Base-by-base conservation (phyloP, 2,329 filamentous ascomycete genomes). In the Didymella segeticola region DNA sequence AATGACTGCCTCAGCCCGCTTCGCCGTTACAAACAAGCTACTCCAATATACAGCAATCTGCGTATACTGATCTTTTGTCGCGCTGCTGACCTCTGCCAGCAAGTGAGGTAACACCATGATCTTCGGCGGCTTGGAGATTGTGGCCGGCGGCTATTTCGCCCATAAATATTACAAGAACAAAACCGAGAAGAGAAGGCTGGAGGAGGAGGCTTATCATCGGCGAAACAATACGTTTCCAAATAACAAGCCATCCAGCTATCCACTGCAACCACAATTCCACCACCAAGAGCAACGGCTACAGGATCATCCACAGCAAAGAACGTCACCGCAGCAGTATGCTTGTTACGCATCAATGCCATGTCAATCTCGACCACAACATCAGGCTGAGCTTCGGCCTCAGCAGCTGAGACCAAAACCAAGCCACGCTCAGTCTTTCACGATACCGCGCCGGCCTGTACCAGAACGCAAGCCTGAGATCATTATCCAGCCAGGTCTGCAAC, bases 61-160 rank as follows among this genome's bases (percentile, higher is more conserved):
- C 37, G n/a, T 37, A 26, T 39, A 30, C 14, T 47, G 33, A 19
- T 10, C n/a, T 25, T 26, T n/a, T 25, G 15, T 41, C 19, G 23
- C 34, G 26, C 23, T 43, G 34, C 33, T 14, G 27, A 12, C 15
- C 27, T 43, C 23, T 27, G 22, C 15, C 33, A 34, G n/a, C 29
- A 9, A 39, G 15, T 29, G 5, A n/a, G 15, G 56, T 60, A 56
- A 66, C 64, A 68, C 56, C 60, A 75, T 75, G 72, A 64, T 75
- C 46, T 64, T 75, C 26, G 72, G 72, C n/a, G 72, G 72, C n/a
- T 66, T 75, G 1, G 72, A 75, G 48, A 48, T 75, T 22, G 64
- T 74, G 42, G 68, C 69, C 25, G 72, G 69, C 33, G 72, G 70
- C 25, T 71, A 71, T 39, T 58, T 75, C 6, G 46, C 70, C 20